A percentile compares a stretch with the other conserved stretches of the same genome.
Evolutionary conservation across 2,329 filamentous ascomycete species (phyloP).

Genomic region (Tolypocladium album): DNA sequence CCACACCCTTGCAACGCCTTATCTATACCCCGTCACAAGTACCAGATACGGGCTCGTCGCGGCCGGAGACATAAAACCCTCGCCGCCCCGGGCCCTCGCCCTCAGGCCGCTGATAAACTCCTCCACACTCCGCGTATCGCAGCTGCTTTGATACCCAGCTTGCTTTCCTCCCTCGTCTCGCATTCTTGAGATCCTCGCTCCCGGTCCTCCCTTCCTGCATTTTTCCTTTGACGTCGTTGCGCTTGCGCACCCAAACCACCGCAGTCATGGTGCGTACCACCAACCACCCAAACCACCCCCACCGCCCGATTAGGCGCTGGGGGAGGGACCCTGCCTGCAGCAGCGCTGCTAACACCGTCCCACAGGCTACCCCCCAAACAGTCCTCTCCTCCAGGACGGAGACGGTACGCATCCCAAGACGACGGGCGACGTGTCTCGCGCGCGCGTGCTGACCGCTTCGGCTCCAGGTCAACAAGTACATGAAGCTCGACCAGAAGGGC

Average conservation of each 20-base stretch:
- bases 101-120: background rate
- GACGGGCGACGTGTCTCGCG: background rate
- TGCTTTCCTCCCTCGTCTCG: background rate
- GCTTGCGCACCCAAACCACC: constrained; percentile 3
- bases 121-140: constrained; percentile 1
- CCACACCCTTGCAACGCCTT: constrained; percentile 3
- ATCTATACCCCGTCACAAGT: constrained; percentile 4
- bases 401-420: constrained; percentile 15
- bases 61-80: constrained; percentile 11
- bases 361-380: constrained; percentile 16
- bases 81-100: constrained; percentile 3
- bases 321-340: background rate
- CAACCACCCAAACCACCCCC: background rate
- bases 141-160: background rate
- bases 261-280: constrained; percentile 11
- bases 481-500: constrained; percentile 82
- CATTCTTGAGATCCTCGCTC: background rate
- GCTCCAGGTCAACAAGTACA: constrained; percentile 78
- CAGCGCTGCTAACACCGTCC: constrained; percentile 5
- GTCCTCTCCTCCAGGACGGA: constrained; percentile 19
- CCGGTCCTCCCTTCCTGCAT: too few species aligned
- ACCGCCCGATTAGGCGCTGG: background rate
- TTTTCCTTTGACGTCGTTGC: background rate
- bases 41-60: constrained; percentile 2
- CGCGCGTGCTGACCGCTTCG: constrained; percentile 2